Evolutionary conservation across 2,329 filamentous ascomycete species (phyloP).

Genomic region (Corinectria fuckeliana): DNA sequence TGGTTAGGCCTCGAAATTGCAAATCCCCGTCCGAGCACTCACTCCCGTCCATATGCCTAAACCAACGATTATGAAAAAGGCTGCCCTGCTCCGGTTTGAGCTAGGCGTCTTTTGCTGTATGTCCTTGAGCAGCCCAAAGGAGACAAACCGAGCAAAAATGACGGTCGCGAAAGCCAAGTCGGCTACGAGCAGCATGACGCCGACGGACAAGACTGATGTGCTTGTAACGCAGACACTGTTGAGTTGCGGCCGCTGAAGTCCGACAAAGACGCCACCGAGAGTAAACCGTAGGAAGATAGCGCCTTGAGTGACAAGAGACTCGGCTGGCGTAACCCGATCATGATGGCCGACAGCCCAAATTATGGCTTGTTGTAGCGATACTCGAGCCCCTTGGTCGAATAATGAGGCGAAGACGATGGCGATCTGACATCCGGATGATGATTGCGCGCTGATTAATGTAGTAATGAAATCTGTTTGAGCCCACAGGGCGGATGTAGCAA

Average conservation of each 20-base stretch:
- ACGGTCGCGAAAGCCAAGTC: conserved; percentile 54
- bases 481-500: conserved; percentile 60
- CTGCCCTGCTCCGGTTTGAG: conserved; percentile 46
- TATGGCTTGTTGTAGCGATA: conserved; percentile 60
- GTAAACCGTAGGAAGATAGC: conserved; percentile 56
- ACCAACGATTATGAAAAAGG: conserved; percentile 51
- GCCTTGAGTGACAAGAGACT: conserved; percentile 51
- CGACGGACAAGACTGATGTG: conserved; percentile 52
- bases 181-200: conserved; percentile 51
- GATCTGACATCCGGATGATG: conserved; percentile 56
- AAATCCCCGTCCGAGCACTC: conserved; percentile 37
- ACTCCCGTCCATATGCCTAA: conserved; percentile 62
- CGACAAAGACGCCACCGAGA: conserved; percentile 61
- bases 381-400: conserved; percentile 64
- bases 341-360: conserved; percentile 56
- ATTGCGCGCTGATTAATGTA: conserved; percentile 53
- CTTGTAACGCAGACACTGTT: conserved; percentile 58
- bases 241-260: conserved; percentile 60
- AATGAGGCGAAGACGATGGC: conserved; percentile 58
- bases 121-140: conserved; percentile 44
- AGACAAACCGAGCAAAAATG: conserved; percentile 51
- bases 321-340: conserved; percentile 44
- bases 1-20: conserved; percentile 9
- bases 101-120: conserved; percentile 37
- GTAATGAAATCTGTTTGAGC: conserved; percentile 59